Percentiles rank a stretch among this genome's conserved stretches.
phyloP scores from a whole-genome alignment of 1,284 basidiomycete genomes.

The Rugosomyces carneus region DNA sequence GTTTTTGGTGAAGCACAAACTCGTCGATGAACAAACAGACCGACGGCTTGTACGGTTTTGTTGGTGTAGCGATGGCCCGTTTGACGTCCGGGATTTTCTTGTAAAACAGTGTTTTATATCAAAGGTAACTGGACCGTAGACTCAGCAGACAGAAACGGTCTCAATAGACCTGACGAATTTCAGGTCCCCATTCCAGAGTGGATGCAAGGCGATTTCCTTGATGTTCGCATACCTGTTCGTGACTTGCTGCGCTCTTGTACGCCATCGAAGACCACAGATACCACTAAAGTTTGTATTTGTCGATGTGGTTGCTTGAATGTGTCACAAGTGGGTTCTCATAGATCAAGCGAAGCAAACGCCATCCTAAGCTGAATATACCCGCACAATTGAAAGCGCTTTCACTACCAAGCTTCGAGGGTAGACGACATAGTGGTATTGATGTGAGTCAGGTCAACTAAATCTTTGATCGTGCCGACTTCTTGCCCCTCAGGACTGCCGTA shows the following conservation, averaged over 20 bases:
- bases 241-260: conserved; percentile 30
- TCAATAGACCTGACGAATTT: not conserved
- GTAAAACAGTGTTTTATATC: conserved; percentile 86
- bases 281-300: conserved; percentile 17
- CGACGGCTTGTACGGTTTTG: conserved; percentile 56
- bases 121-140: conserved; percentile 47
- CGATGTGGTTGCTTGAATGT: not conserved
- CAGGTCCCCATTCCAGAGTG: conserved; percentile 66
- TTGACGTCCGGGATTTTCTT: conserved; percentile 80
- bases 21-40: conserved; percentile 55
- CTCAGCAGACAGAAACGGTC: not conserved
- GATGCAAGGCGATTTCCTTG: conserved; percentile 63
- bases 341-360: conserved; percentile 16
- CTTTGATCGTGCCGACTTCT: conserved; percentile 5
- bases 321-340: conserved; percentile 16
- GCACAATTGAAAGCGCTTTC: conserved; percentile 55
- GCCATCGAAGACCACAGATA: conserved; percentile 9
- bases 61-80: conserved; percentile 79
- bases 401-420: conserved; percentile 67
- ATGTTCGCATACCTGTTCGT: conserved; percentile 58
- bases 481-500: conserved; percentile 69
- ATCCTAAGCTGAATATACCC: conserved; percentile 55
- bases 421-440: conserved; percentile 83
- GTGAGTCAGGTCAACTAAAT: conserved; percentile 42
- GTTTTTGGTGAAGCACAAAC: conserved; percentile 64